Evolutionary conservation across 345 rosid genomes (phyloP).

Genomic region (Laguncularia racemosa): DNA sequence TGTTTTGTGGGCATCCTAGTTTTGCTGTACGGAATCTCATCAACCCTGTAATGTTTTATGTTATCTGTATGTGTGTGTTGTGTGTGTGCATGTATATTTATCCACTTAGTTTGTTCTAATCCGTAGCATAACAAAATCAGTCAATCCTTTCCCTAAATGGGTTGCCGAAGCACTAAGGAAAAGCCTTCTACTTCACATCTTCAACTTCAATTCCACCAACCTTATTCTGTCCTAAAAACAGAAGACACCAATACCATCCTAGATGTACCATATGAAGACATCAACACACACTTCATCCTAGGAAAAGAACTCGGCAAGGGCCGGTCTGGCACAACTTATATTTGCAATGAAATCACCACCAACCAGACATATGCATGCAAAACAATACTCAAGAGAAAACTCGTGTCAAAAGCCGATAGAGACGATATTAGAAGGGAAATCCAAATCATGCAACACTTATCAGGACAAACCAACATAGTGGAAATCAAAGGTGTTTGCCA

Average conservation of each 20-base stretch:
- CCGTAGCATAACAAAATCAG: too few species aligned
- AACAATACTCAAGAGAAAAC: slow-evolving; percentile 71
- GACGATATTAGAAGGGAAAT: slow-evolving; percentile 75
- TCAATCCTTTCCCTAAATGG: too few species aligned
- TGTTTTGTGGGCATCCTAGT: too few species aligned
- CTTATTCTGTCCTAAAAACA: neutral
- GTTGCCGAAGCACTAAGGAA: too few species aligned
- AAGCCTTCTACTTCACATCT: too few species aligned
- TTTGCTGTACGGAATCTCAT: too few species aligned
- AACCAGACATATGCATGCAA: slow-evolving; percentile 67
- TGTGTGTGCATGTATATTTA: too few species aligned
- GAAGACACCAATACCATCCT: slow-evolving; percentile 29
- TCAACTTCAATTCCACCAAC: too few species aligned
- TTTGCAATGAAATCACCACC: slow-evolving; percentile 69
- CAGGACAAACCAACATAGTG: slow-evolving; percentile 79
- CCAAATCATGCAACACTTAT: slow-evolving; percentile 75
- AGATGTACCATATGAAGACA: slow-evolving; percentile 67
- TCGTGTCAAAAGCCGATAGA: slow-evolving; percentile 42
- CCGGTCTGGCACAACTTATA: slow-evolving; percentile 70
- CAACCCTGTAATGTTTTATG: too few species aligned
- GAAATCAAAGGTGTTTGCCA: slow-evolving; percentile 73
- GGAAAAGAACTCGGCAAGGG: slow-evolving; percentile 82
- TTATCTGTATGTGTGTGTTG: too few species aligned
- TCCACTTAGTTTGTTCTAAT: too few species aligned
- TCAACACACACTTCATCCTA: slow-evolving; percentile 40